Base-by-base conservation (phyloP, 129 eudicot genomes). In the Centaurea solstitialis region DNA sequence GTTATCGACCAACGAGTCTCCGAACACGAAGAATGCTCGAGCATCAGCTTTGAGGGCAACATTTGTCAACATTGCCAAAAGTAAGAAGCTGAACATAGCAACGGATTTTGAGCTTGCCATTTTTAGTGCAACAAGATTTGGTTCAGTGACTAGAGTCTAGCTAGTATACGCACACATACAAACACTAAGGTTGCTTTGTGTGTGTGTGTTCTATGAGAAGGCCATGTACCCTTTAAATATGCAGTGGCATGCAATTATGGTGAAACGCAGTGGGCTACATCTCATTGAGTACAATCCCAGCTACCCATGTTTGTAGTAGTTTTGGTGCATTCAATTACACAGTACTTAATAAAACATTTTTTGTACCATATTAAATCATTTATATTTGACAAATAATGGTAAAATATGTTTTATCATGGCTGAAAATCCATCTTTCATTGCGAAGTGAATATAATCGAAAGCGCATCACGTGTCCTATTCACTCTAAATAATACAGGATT, bases 11-110 rank as follows among this genome's bases (percentile, higher is more conserved):
- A 86, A 28, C 6, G 89, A 86, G 83, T 86, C 89, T 10, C 89
- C 89, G 12, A 86, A 86, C 86, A 86, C 89, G 0, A 82, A 86
- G 81, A 86, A 86, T 2, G 89, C 83, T 77, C 86, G 82, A 43
- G 86, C 79, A 77, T 83, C 23, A 0, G 74, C 82, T 72, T 70
- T 13, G 20, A 70, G 81, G 70, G 77, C 81, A 70, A 9, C 39
- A 23, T 62, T 78, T 4, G 33, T 62, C 17, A 64, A 77, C 9
- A 77, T 21, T 70, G 73, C 57, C 66, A 77, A 64, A 38, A 62
- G 0, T 22, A 74, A 77, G 13, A 83, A 72, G 22, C 26, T 70
- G 21, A 82, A 61, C 45, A 68, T 47, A 67, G 66, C 61, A 17
- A 37, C 50, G 53, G 77, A 76, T 38, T 57, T 76, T 53, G 80